Conservation (phyloP, 2,329 filamentous ascomycete genomes). For the Arthrobotrys megalospora region DNA sequence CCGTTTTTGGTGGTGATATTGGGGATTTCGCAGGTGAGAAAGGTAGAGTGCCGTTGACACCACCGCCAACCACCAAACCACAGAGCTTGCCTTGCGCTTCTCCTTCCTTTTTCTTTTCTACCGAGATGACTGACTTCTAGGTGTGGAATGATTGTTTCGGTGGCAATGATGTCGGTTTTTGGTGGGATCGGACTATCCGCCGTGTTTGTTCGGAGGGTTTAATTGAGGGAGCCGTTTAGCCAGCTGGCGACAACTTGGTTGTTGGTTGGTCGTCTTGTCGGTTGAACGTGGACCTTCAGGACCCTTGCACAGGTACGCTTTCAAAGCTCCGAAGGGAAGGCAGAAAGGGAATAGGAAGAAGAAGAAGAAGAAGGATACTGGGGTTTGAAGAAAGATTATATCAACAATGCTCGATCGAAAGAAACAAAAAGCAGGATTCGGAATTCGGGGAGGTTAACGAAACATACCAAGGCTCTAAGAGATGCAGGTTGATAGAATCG, state of each 20-base stretch:
- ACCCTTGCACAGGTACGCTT: neutral
- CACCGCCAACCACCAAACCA: conserved; percentile 2
- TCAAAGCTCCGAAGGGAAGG: conserved; percentile 7
- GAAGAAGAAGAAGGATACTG: neutral
- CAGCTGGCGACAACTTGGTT: conserved; percentile 29
- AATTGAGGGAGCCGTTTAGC: conserved; percentile 23
- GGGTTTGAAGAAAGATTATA: neutral
- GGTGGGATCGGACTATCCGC: conserved; percentile 49
- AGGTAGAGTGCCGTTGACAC: conserved; percentile 14
- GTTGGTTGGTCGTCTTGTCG: conserved; percentile 11
- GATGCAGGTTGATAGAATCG: conserved; percentile 26
- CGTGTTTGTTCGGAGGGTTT: conserved; percentile 49
- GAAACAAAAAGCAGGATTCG: conserved; percentile 10
- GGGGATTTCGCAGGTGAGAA: neutral
- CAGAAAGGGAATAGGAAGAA: neutral
- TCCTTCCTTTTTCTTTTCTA: conserved; percentile 22
- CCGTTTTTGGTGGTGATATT: neutral
- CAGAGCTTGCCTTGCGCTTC: neutral
- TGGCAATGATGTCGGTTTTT: conserved; percentile 45
- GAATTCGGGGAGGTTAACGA: conserved; percentile 30
- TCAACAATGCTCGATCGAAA: neutral
- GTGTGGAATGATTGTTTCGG: conserved; percentile 31
- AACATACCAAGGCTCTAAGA: conserved; percentile 37
- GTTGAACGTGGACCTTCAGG: neutral
- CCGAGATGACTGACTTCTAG: conserved; percentile 13